Conservation (phyloP, 495 filamentous ascomycete genomes). For the Paragyromitra xinjiangensis region DNA sequence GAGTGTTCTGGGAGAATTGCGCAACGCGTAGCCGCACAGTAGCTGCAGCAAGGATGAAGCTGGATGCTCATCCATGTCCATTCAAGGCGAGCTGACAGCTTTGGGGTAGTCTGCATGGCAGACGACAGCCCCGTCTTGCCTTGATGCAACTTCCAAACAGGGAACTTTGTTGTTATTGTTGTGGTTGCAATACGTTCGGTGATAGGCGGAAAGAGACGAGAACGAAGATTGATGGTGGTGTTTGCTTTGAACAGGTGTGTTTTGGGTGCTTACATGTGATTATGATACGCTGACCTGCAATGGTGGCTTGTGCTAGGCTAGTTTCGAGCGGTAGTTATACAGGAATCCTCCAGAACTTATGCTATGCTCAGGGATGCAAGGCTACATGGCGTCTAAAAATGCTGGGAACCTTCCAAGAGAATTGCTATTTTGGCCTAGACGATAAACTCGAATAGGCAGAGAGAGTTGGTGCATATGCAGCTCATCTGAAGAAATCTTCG, state of each 20-base stretch:
- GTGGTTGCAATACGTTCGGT: slow-evolving; percentile 1
- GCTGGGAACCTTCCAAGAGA: neutral
- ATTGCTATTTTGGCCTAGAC: slow-evolving; percentile 25
- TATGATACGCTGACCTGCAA: slow-evolving; percentile 29
- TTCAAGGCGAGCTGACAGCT: slow-evolving; percentile 51
- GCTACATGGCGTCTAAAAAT: neutral
- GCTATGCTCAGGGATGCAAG: slow-evolving; percentile 16
- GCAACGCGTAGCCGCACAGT: slow-evolving; percentile 18
- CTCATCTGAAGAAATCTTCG: slow-evolving; percentile 29
- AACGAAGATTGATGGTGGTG: slow-evolving; percentile 13
- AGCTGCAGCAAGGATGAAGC: slow-evolving; percentile 49
- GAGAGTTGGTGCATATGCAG: slow-evolving; percentile 35
- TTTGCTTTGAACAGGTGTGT: slow-evolving; percentile 13
- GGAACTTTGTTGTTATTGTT: slow-evolving; percentile 21
- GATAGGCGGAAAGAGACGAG: slow-evolving; percentile 24
- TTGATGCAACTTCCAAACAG: slow-evolving; percentile 29
- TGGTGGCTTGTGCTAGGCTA: slow-evolving; percentile 4
- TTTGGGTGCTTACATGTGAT: slow-evolving; percentile 36
- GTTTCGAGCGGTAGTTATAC: slow-evolving; percentile 30
- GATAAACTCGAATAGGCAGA: slow-evolving; percentile 1
- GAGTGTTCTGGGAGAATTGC: slow-evolving; percentile 24
- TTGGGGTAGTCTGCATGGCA: slow-evolving; percentile 28
- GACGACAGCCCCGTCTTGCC: slow-evolving; percentile 20
- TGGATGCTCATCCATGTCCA: slow-evolving; percentile 48
- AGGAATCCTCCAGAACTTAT: slow-evolving; percentile 29